These are phyloP conservation scores for Phaeolepiota aurea DNA, from an alignment of 768 basidiomycete species.

Conservation along the genomic window DNA sequence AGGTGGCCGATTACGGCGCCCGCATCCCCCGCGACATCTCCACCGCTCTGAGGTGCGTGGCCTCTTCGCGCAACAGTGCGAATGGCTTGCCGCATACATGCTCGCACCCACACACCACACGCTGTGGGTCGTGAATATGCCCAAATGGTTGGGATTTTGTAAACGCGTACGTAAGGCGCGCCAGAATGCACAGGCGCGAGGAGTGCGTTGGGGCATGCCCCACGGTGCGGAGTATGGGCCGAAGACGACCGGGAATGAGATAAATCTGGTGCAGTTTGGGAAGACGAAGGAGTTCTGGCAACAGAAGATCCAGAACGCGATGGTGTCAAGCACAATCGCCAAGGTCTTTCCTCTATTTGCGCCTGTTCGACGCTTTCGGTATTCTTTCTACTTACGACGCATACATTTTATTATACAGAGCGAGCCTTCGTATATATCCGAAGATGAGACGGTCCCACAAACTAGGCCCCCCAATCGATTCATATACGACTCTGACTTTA, in stretches of 20 bases:
- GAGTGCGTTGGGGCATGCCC: conserved; percentile 23
- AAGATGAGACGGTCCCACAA: not conserved
- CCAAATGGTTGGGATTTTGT: conserved; percentile 42
- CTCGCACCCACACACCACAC: conserved; percentile 15
- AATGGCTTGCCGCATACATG: conserved; percentile 52
- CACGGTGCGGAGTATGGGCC: conserved; percentile 12
- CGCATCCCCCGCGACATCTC: conserved; percentile 31
- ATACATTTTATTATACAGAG: not conserved
- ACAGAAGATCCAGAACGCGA: conserved; percentile 12
- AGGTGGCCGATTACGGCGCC: conserved; percentile 19
- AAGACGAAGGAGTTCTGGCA: conserved; percentile 19
- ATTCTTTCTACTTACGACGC: too few relatives aligned
- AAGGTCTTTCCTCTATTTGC: not conserved
- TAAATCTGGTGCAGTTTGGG: conserved; percentile 23
- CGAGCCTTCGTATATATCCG: not conserved
- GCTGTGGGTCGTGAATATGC: conserved; percentile 28
- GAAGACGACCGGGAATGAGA: conserved; percentile 6
- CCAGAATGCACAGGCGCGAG: conserved; percentile 16
- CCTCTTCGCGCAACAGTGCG: conserved; percentile 44
- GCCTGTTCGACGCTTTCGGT: too few relatives aligned
- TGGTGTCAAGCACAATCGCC: conserved; percentile 1
- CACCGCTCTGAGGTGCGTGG: conserved; percentile 42
- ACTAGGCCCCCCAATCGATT: conserved; percentile 6
- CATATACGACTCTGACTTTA: conserved; percentile 51
- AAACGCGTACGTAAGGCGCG: conserved; percentile 19